Base-by-base conservation (phyloP, 2,329 filamentous ascomycete species). In the Penicillium sp. region DNA sequence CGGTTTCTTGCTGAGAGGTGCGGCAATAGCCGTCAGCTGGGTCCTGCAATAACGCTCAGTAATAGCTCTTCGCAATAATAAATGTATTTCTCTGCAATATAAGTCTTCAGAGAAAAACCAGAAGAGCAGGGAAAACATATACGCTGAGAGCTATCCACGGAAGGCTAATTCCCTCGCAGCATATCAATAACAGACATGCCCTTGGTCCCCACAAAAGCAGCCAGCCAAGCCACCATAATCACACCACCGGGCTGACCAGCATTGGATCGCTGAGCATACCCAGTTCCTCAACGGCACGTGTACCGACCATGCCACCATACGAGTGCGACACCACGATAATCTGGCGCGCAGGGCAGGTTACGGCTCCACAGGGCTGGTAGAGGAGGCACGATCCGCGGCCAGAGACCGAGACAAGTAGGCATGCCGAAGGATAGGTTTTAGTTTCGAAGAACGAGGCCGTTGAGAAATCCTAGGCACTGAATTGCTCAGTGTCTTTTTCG, bases 121-220 rank as follows among this genome's bases (percentile, higher is more conserved):
- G 37, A 31, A 10, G 12, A 15, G 34, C 6, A 37, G 51, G 51
- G 22, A 22, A 22, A 34, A 10, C 10, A 17, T 31, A 53, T 31
- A 72, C 55, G 20, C 66, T 65, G 37, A 65, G 67, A 4, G 57
- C 10, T 63, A 68, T 64, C 71, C 74, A 74, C 1, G 65, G 65
- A 60, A 39, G 69, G 65, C 50, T 63, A 64, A 1, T 67, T 48
- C 4, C 67, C 68, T 39, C 68, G 66, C 17, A 72, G 45, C 45
- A 68, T 66, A 55, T 72, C 70, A 25, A 65, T 48, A 37, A 76
- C 55, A 20, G 66, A 69, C 20, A 67, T 52, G 0, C 75, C 76
- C 57, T 73, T 69, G 3, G 72, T 71, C 10, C 71, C 61, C 3
- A 76, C 70, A 55, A 78, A 78, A 0, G 71, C 71, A 47, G 71